A percentile compares a stretch with the other conserved stretches of the same genome.
Conservation (phyloP, 257 asterid species). For the Pogostemon cablin region DNA sequence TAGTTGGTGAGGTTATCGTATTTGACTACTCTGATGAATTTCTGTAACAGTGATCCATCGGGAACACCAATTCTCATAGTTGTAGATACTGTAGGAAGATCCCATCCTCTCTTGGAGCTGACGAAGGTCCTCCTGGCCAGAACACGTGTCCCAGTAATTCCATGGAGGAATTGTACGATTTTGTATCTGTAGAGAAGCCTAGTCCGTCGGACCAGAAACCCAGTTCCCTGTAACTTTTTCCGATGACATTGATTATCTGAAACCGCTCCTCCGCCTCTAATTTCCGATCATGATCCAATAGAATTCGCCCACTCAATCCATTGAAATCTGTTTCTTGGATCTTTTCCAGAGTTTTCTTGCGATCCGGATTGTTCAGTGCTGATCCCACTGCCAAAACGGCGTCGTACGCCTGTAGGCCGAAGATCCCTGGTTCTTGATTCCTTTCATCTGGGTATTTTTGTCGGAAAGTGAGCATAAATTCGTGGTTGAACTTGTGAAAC, state of each 20-base stretch:
- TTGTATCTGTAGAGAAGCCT: constrained; percentile 33
- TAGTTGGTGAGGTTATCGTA: constrained; percentile 9
- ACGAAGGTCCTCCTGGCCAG: constrained; percentile 44
- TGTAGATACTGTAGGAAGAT: constrained; percentile 29
- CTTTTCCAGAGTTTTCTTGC: constrained; percentile 3
- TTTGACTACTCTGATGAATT: constrained; percentile 38
- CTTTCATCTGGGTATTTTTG: constrained; percentile 30
- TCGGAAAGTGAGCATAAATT: constrained; percentile 28
- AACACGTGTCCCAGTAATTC: constrained; percentile 32
- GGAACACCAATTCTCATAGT: constrained; percentile 48
- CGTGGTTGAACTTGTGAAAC: constrained; percentile 27
- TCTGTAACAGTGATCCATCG: constrained; percentile 17
- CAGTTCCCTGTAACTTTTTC: constrained; percentile 39
- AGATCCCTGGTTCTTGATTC: constrained; percentile 40
- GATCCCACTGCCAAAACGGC: constrained; percentile 31
- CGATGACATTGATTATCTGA: constrained; percentile 41
- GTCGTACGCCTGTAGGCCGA: constrained; percentile 43
- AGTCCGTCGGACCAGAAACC: constrained; percentile 39
- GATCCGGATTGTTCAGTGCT: constrained; percentile 20
- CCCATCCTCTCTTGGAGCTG: constrained; percentile 49
- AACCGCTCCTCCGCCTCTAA: constrained; percentile 27
- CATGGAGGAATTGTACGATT: constrained; percentile 30
- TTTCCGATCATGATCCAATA: constrained; percentile 23
- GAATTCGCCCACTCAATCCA: constrained; percentile 42
- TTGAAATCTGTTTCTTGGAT: background rate